Base-by-base conservation (phyloP, 73 alveolate species). In the Blepharisma japonicum region DNA sequence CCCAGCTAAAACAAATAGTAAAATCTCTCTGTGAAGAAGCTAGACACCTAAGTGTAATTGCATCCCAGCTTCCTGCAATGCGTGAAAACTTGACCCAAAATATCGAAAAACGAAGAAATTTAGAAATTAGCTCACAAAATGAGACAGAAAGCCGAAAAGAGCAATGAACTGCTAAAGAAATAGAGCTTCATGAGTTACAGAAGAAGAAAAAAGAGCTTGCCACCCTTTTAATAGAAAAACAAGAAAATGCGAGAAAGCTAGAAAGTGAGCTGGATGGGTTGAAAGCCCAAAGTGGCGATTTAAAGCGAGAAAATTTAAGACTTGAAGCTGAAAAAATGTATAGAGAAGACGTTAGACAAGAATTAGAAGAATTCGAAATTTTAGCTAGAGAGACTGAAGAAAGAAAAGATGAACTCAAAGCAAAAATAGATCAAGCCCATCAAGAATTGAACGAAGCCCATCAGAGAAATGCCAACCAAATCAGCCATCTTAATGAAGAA, bases 21-120 rank as follows among this genome's bases (percentile, higher is more conserved):
- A 11, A 20, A 25, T n/a, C 18, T 18, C 39, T 61, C 14, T 61
- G 74, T 61, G 74, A 61, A 25, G 74, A 61, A 61, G 74, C 46
- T 2, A 61, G 47, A 61, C 74, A 61, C 38, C 47, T 61, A 0
- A 39, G 23, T 14, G 5, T 61, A 20, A 61, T 61, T 2, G 38
- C 74, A 61, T 9, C 11, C 47, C 18, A 11, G 18, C 47, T 61
- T 20, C 74, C 74, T 20, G 74, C n/a, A 25, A 14, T 20, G 11
- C 74, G 74, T 2, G 74, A 61, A 4, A 14, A 61, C 46, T 61
- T 25, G 23, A 61, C 47, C 23, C 74, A 61, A 61, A 61, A 25
- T n/a, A 8, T 25, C 18, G 18, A 25, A 14, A 61, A 61, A 61
- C 47, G 46, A 61, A 25, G 46, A 25, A 25, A 20, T 9, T 5